A percentile compares a stretch with the other conserved stretches of the same genome.
Evolutionary conservation across 495 filamentous ascomycete species (phyloP).

Genomic region (Neurospora cerealis): DNA sequence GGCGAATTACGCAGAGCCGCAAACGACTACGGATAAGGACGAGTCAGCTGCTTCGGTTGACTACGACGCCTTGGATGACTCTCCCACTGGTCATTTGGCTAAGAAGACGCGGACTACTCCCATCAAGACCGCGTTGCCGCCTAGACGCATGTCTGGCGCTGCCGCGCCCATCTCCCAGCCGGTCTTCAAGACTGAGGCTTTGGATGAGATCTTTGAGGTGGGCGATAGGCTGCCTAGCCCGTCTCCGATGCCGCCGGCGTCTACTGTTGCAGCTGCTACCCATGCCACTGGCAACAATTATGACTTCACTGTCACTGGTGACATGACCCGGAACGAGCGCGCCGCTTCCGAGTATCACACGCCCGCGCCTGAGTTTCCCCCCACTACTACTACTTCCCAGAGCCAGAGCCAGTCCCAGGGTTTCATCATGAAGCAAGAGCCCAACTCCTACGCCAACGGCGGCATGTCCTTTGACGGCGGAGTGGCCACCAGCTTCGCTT

Average conservation of each 20-base stretch:
- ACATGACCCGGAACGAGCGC: neutral
- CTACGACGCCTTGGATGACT: constrained; percentile 15
- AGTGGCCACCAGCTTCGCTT: neutral
- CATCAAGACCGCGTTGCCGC: neutral
- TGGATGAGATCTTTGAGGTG: neutral
- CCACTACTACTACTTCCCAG: neutral
- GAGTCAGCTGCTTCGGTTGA: neutral
- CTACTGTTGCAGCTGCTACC: neutral
- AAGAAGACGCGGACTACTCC: neutral
- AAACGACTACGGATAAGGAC: neutral
- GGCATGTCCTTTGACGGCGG: neutral
- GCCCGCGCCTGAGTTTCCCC: neutral
- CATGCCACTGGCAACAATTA: neutral
- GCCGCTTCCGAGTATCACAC: neutral
- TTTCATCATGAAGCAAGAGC: neutral
- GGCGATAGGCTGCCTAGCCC: neutral
- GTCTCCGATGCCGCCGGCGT: neutral
- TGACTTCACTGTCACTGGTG: too few relatives aligned
- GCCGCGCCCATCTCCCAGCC: neutral
- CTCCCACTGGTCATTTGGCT: constrained; percentile 15
- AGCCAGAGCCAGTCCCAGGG: neutral
- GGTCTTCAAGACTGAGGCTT: neutral
- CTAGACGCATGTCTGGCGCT: neutral
- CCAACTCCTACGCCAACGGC: neutral
- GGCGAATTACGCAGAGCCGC: constrained; percentile 3